Conservation (phyloP, 768 basidiomycete species). For the Tremella yokohamensis region DNA sequence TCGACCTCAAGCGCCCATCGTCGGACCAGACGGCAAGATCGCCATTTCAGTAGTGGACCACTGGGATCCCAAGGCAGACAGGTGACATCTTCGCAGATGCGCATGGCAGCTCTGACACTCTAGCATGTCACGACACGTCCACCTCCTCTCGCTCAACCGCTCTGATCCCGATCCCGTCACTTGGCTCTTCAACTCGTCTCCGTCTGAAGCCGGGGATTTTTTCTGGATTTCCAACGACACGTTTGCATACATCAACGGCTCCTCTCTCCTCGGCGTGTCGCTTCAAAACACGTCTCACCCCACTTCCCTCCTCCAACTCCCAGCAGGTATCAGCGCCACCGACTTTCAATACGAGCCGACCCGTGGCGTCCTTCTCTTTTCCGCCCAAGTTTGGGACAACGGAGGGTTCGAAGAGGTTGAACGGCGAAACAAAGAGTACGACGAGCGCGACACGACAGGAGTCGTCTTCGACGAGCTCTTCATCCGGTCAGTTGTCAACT, state of each 20-base stretch:
- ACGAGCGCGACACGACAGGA: conserved; percentile 25
- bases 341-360: conserved; percentile 19
- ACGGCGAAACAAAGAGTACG: conserved; percentile 58
- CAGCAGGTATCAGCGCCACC: conserved; percentile 24
- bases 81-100: conserved; percentile 13
- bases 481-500: conserved; percentile 42
- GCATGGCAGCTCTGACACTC: conserved; percentile 10
- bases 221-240: conserved; percentile 27
- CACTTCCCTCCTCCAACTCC: conserved; percentile 30
- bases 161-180: conserved; percentile 8
- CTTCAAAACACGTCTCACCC: background rate
- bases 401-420: conserved; percentile 66
- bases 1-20: conserved; percentile 31
- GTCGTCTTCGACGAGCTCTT: conserved; percentile 40
- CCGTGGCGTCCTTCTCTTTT: conserved; percentile 70
- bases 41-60: conserved; percentile 33
- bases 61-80: conserved; percentile 29
- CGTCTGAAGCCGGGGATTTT: conserved; percentile 16
- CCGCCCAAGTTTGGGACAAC: conserved; percentile 72
- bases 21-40: conserved; percentile 19
- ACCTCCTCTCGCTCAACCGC: conserved; percentile 32
- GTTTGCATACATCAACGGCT: conserved; percentile 27
- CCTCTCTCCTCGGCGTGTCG: conserved; percentile 1
- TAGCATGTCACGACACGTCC: conserved; percentile 32
- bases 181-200: conserved; percentile 18